A percentile compares a stretch with the other conserved stretches of the same genome.
phyloP scores from a whole-genome alignment of 1,139 yeast species.

The Suhomyces bokatorum region DNA sequence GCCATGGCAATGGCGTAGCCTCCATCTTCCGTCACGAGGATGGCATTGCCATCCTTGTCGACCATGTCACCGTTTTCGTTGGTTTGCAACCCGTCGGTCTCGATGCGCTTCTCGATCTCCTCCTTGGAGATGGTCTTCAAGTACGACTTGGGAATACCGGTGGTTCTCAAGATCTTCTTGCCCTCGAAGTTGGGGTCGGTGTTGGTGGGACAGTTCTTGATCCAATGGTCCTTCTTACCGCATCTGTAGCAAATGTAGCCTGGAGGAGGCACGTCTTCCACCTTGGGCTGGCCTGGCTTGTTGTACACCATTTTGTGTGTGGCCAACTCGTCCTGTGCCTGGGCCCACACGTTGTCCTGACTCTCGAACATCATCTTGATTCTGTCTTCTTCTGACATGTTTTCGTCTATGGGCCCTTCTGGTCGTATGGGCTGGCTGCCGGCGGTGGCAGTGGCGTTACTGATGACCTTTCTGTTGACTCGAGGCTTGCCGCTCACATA shows the following conservation, averaged over 20 bases:
- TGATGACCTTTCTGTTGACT: constrained; percentile 44
- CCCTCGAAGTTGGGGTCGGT: constrained; percentile 94
- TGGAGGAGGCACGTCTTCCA: constrained; percentile 86
- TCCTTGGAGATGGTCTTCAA: constrained; percentile 68
- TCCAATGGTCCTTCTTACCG: constrained; percentile 97
- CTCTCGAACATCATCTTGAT: constrained; percentile 89
- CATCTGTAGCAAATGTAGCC: constrained; percentile 96
- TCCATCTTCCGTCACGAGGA: constrained; percentile 91
- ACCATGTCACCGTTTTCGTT: constrained; percentile 50
- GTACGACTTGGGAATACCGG: constrained; percentile 96
- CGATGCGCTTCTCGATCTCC: constrained; percentile 56
- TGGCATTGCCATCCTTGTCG: constrained; percentile 66
- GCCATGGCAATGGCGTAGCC: constrained; percentile 94
- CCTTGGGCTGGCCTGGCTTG: constrained; percentile 40
- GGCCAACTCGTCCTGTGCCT: constrained; percentile 89
- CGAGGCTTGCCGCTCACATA: constrained; percentile 87
- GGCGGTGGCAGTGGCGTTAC: constrained; percentile 24
- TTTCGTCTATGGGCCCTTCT: constrained; percentile 31
- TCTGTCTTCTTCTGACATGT: constrained; percentile 77
- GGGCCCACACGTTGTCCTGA: constrained; percentile 92
- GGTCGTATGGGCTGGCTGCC: constrained; percentile 7
- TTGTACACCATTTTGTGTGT: constrained; percentile 64
- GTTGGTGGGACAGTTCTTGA: constrained; percentile 91
- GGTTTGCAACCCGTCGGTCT: constrained; percentile 44
- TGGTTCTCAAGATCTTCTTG: constrained; percentile 83